These are phyloP conservation scores for Aureobasidium sp. DNA, from an alignment of 2,329 filamentous ascomycete genomes.

Conservation along the genomic window DNA sequence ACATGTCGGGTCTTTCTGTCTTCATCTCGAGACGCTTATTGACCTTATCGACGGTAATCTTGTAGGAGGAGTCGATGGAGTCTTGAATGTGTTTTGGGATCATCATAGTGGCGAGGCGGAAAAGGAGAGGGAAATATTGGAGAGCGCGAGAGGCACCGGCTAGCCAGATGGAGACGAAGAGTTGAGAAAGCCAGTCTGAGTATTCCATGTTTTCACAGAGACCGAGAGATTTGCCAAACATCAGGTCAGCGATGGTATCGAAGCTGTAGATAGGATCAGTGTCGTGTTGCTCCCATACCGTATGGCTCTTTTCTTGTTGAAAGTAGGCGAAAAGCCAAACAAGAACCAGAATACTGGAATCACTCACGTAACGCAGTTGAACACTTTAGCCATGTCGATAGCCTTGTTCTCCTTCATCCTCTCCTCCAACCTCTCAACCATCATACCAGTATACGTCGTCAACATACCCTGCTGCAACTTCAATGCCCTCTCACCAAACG, in stretches of 20 bases:
- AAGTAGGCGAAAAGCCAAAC: background rate
- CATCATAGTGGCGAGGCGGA: background rate
- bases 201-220: constrained; percentile 8
- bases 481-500: constrained; percentile 35
- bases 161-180: constrained; percentile 2
- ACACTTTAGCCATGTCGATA: constrained; percentile 24
- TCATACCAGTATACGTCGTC: constrained; percentile 32
- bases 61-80: background rate
- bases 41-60: background rate
- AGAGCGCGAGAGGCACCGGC: background rate
- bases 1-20: constrained; percentile 15
- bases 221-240: constrained; percentile 25
- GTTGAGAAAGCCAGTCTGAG: constrained; percentile 1
- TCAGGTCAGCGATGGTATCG: constrained; percentile 29
- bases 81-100: constrained; percentile 4
- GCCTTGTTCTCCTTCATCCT: constrained; percentile 11
- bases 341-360: background rate
- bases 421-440: constrained; percentile 26
- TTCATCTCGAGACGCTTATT: constrained; percentile 1
- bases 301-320: background rate
- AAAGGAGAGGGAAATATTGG: constrained; percentile 6
- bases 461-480: constrained; percentile 31
- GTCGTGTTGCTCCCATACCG: background rate
- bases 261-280: constrained; percentile 19
- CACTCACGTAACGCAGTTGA: constrained; percentile 26